Conservation (phyloP, 2,329 filamentous ascomycete species). For the Aureobasidium sp. region DNA sequence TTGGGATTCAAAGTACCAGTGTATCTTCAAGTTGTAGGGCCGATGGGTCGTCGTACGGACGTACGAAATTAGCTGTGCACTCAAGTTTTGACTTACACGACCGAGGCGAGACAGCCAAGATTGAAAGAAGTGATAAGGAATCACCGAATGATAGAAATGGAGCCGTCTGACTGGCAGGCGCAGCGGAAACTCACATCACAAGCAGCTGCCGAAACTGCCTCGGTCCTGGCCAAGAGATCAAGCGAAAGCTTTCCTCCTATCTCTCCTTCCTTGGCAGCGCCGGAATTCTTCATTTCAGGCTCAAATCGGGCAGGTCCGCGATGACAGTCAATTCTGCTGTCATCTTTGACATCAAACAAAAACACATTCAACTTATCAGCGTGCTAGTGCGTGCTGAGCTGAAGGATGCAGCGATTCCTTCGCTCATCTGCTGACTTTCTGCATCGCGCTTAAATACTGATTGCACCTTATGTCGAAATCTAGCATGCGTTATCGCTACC, state of each 20-base stretch:
- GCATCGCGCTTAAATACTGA: background rate
- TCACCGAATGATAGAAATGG: no score
- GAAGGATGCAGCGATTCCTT: background rate
- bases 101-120: background rate
- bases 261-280: background rate
- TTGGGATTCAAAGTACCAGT: background rate
- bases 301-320: slow-evolving; percentile 5
- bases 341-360: background rate
- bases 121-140: background rate
- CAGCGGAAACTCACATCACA: background rate
- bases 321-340: background rate
- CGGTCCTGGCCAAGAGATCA: background rate
- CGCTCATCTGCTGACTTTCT: background rate
- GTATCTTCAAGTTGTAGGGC: background rate
- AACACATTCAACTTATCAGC: background rate
- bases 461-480: background rate
- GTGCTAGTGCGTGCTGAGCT: background rate
- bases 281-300: background rate
- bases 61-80: background rate
- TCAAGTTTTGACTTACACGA: background rate
- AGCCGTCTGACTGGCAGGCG: no score
- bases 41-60: background rate
- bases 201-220: background rate
- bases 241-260: background rate
- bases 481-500: background rate